phyloP scores from a whole-genome alignment of 495 filamentous ascomycete species.

The Penicillium fimorum region DNA sequence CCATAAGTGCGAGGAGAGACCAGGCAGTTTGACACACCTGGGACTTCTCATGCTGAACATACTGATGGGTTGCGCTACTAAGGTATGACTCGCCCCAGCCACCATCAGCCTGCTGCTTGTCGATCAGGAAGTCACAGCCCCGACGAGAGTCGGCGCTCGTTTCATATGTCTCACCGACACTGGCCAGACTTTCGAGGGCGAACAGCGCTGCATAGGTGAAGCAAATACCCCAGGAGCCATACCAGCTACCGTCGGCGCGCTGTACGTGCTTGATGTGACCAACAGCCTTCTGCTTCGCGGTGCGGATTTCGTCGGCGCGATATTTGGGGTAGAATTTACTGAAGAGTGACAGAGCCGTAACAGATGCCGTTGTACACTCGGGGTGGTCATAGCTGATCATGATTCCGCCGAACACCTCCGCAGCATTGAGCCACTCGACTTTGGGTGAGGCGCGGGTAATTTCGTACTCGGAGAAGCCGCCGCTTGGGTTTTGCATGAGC shows the following conservation, averaged over 20 bases:
- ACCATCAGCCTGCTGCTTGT: slow-evolving; percentile 80
- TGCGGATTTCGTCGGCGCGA: slow-evolving; percentile 69
- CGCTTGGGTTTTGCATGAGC: slow-evolving; percentile 86
- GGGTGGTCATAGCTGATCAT: slow-evolving; percentile 99
- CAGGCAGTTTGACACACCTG: slow-evolving; percentile 95
- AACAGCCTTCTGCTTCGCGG: slow-evolving; percentile 67
- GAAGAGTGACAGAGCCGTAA: slow-evolving; percentile 86
- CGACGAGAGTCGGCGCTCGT: slow-evolving; percentile 67
- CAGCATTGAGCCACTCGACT: slow-evolving; percentile 86
- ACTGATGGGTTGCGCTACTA: slow-evolving; percentile 62
- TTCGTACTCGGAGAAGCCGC: slow-evolving; percentile 91
- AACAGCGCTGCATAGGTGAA: slow-evolving; percentile 98
- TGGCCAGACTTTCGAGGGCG: slow-evolving; percentile 79
- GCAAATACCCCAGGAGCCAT: slow-evolving; percentile 96
- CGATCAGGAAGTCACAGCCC: slow-evolving; percentile 82
- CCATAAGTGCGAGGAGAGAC: slow-evolving; percentile 81
- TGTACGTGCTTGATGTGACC: slow-evolving; percentile 79
- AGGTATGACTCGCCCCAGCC: slow-evolving; percentile 97
- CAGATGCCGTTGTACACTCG: slow-evolving; percentile 92
- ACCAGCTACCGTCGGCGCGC: slow-evolving; percentile 85
- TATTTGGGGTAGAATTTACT: slow-evolving; percentile 77
- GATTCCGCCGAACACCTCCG: slow-evolving; percentile 94
- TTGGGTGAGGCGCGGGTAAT: slow-evolving; percentile 70
- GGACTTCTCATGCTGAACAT: slow-evolving; percentile 59
- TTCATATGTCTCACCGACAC: slow-evolving; percentile 75